phyloP scores from a whole-genome alignment of 495 filamentous ascomycete species.

The Hypoxylon intermedium region DNA sequence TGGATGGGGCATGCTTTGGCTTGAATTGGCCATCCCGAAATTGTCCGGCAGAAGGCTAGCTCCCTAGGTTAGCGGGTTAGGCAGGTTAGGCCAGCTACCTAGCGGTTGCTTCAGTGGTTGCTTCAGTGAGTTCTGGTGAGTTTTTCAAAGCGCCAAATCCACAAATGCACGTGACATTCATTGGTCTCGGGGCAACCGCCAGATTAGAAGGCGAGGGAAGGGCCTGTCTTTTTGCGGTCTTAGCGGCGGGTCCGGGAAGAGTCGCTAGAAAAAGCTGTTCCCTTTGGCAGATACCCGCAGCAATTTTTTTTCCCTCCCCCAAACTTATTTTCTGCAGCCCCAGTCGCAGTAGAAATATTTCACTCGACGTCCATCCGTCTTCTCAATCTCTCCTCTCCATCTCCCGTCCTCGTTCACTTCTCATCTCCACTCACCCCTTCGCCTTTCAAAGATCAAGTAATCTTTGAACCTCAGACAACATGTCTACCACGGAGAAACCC shows the following conservation, averaged over 20 bases:
- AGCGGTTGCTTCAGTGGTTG: conserved; percentile 5
- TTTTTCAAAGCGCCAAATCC: conserved; percentile 9
- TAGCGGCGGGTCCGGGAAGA: conserved; percentile 45
- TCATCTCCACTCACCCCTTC: conserved; percentile 56
- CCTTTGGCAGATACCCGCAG: conserved; percentile 43
- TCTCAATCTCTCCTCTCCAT: conserved; percentile 44
- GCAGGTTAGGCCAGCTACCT: neutral
- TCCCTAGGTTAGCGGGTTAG: neutral
- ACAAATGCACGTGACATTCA: conserved; percentile 32
- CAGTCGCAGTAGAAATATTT: conserved; percentile 45
- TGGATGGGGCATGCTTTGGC: conserved; percentile 18
- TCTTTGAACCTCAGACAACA: conserved; percentile 62
- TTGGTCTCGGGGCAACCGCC: conserved; percentile 42
- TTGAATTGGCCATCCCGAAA: conserved; percentile 36
- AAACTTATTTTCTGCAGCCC: conserved; percentile 41
- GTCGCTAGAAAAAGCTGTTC: conserved; percentile 48
- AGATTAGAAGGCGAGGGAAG: conserved; percentile 53
- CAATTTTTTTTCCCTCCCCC: conserved; percentile 55
- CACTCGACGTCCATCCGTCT: conserved; percentile 40
- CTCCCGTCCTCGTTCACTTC: conserved; percentile 44
- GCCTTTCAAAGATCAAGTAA: conserved; percentile 52
- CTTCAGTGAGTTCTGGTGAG: conserved; percentile 11
- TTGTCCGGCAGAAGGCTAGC: conserved; percentile 30
- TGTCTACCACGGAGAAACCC: conserved; percentile 55
- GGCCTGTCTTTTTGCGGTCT: conserved; percentile 43